Conservation (phyloP, 305 asterid genomes). For the Fraxinus angustifolia region DNA sequence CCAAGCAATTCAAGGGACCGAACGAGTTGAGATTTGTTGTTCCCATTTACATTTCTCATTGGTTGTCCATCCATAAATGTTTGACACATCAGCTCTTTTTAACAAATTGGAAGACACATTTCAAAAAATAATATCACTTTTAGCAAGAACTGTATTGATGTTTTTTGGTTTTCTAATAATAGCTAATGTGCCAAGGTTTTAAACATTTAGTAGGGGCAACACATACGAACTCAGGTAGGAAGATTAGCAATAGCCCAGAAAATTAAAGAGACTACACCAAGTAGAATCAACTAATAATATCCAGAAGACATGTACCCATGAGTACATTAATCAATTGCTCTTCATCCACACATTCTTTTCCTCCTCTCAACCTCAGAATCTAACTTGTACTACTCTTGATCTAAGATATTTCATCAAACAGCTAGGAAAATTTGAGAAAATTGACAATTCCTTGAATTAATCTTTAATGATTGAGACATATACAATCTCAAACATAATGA, state of each 20-base stretch:
- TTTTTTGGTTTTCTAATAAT: neutral
- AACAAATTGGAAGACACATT: neutral
- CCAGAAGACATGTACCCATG: neutral
- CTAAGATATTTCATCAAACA: neutral
- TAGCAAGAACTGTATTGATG: neutral
- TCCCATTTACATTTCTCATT: neutral
- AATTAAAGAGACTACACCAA: neutral
- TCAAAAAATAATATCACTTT: neutral
- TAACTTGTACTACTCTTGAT: neutral
- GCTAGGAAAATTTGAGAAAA: neutral
- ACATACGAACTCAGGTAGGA: neutral
- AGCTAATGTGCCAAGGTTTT: neutral
- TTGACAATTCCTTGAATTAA: neutral
- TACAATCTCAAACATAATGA: neutral
- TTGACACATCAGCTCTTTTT: neutral
- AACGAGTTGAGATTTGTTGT: neutral
- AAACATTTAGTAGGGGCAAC: neutral
- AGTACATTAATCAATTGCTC: neutral
- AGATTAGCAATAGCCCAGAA: neutral
- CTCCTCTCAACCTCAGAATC: neutral
- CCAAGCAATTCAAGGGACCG: neutral
- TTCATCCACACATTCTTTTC: neutral
- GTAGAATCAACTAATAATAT: neutral
- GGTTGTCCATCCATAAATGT: neutral
- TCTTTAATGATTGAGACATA: neutral